Conservation (phyloP, 176 grass and related monocot genomes). For the Canna indica region DNA sequence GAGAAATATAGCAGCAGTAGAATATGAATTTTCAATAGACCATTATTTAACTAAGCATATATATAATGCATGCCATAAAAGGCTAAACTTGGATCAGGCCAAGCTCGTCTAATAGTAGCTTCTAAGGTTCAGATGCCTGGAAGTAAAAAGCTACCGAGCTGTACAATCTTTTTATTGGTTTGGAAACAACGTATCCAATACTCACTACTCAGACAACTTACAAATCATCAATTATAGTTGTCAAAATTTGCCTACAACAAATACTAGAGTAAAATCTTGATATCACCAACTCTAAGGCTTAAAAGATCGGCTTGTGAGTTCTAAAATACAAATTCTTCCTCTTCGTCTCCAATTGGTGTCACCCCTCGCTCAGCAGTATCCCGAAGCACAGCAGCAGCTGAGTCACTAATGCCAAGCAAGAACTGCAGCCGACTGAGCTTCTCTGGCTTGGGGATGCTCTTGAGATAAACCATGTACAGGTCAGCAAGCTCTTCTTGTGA, state of each 20-base stretch:
- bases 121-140: too few species aligned
- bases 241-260: background rate
- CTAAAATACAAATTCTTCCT: constrained; percentile 78
- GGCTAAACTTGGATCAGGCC: too few species aligned
- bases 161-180: background rate
- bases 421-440: constrained; percentile 69
- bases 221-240: too few species aligned
- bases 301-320: background rate
- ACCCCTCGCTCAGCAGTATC: constrained; percentile 54
- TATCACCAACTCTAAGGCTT: background rate
- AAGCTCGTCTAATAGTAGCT: too few species aligned
- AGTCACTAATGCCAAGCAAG: constrained; percentile 52
- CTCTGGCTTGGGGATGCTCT: constrained; percentile 72
- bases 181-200: too few species aligned
- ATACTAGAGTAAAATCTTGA: background rate
- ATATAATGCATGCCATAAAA: too few species aligned
- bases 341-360: constrained; percentile 37
- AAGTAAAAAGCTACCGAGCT: too few species aligned
- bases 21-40: too few species aligned
- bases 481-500: constrained; percentile 60
- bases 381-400: constrained; percentile 45
- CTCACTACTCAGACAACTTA: background rate
- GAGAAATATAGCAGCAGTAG: too few species aligned
- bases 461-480: constrained; percentile 65
- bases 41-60: too few species aligned